Evolutionary conservation across 805 yeast species (phyloP).

Genomic region (Zygosaccharomyces lentus): DNA sequence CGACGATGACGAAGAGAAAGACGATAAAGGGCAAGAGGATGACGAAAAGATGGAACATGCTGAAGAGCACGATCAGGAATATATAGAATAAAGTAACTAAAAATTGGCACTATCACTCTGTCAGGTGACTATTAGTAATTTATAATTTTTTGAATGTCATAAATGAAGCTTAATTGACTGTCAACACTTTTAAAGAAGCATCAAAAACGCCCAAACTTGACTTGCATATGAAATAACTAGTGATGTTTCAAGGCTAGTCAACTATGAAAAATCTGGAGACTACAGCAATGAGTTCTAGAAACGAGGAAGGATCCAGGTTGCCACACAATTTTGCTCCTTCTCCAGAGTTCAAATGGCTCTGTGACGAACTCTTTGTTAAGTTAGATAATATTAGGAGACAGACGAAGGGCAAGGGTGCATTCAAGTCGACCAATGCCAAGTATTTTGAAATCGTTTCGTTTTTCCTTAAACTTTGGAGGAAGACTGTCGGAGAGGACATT

Average conservation of each 20-base stretch:
- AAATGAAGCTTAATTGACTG: no score
- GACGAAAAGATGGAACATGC: conserved; percentile 28
- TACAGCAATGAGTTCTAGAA: neutral
- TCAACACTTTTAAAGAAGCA: no score
- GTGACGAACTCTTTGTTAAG: conserved; percentile 32
- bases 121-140: conserved; percentile 2
- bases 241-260: neutral
- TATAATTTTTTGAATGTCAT: no score
- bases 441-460: conserved; percentile 31
- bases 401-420: conserved; percentile 8
- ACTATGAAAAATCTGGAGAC: neutral
- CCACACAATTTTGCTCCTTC: conserved; percentile 34
- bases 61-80: conserved; percentile 11
- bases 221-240: no score
- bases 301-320: conserved; percentile 7
- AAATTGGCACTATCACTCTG: neutral
- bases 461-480: conserved; percentile 50
- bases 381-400: conserved; percentile 24
- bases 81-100: neutral
- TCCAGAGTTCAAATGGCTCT: conserved; percentile 38
- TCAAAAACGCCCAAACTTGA: no score
- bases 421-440: conserved; percentile 20
- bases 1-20: conserved; percentile 18
- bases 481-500: conserved; percentile 55
- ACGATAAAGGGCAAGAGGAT: conserved; percentile 24